phyloP scores from a whole-genome alignment of 2,329 filamentous ascomycete species.

The Paradendryphiella salina region DNA sequence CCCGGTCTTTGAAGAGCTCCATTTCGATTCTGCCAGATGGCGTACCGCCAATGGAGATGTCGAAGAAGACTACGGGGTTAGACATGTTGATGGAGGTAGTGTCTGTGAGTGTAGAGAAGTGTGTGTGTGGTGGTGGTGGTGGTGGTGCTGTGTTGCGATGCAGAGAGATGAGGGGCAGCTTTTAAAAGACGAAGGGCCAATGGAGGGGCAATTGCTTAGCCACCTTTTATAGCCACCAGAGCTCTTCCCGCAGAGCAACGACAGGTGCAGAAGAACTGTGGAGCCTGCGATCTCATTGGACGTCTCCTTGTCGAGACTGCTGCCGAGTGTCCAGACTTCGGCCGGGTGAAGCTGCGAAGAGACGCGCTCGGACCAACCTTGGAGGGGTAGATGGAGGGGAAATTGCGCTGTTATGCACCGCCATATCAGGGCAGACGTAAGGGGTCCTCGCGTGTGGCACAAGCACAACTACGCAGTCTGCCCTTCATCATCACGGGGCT shows the following conservation, averaged over 20 bases:
- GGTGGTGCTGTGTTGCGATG: slow-evolving; percentile 19
- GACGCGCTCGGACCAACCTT: slow-evolving; percentile 13
- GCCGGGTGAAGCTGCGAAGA: slow-evolving; percentile 1
- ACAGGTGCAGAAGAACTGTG: slow-evolving; percentile 13
- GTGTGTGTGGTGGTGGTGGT: slow-evolving; percentile 15
- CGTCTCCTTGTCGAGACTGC: slow-evolving; percentile 5
- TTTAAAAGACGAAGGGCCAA: slow-evolving; percentile 15
- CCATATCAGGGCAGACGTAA: slow-evolving; percentile 15
- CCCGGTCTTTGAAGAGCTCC: slow-evolving; percentile 67
- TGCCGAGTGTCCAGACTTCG: background rate
- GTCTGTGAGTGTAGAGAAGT: slow-evolving; percentile 5
- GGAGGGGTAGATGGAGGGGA: slow-evolving; percentile 19
- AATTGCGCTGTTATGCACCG: slow-evolving; percentile 6
- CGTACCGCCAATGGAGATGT: slow-evolving; percentile 77
- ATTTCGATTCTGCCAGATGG: slow-evolving; percentile 78
- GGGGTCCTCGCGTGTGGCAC: background rate
- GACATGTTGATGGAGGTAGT: slow-evolving; percentile 31
- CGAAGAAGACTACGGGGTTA: slow-evolving; percentile 81
- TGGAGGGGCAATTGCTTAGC: slow-evolving; percentile 19
- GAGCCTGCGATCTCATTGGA: slow-evolving; percentile 12
- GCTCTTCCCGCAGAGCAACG: slow-evolving; percentile 14
- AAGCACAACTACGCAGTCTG: background rate
- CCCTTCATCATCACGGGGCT: background rate
- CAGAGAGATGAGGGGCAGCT: slow-evolving; percentile 21
- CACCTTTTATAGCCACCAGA: slow-evolving; percentile 16